A percentile compares a stretch with the other conserved stretches of the same genome.
Conservation (phyloP, 2,329 filamentous ascomycete genomes). For the Cercospora sesami region DNA sequence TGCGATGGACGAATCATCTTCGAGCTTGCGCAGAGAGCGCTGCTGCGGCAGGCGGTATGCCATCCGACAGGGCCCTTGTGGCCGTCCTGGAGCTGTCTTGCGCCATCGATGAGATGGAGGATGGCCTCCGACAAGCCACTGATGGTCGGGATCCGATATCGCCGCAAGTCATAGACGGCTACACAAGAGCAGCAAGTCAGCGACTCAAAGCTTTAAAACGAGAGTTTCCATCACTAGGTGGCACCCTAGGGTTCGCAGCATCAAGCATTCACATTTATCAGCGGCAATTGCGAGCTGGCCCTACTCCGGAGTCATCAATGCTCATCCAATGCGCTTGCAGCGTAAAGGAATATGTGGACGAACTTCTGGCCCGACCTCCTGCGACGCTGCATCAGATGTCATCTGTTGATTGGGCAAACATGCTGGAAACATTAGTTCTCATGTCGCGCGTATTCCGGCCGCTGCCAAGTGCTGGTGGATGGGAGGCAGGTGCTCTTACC, state of each 20-base stretch:
- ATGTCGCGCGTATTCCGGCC: slow-evolving; percentile 28
- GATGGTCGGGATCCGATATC: slow-evolving; percentile 13
- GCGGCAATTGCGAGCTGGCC: slow-evolving; percentile 23
- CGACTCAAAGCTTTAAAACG: slow-evolving; percentile 30
- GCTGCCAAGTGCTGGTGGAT: slow-evolving; percentile 19
- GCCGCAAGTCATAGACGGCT: slow-evolving; percentile 23
- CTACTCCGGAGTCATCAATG: slow-evolving; percentile 23
- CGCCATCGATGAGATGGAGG: slow-evolving; percentile 28
- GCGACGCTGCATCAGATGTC: slow-evolving; percentile 28
- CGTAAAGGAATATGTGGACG: slow-evolving; percentile 35
- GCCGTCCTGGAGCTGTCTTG: slow-evolving; percentile 25
- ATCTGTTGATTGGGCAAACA: slow-evolving; percentile 32
- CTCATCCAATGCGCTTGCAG: slow-evolving; percentile 32
- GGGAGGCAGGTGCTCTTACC: slow-evolving; percentile 31
- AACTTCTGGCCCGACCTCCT: slow-evolving; percentile 28
- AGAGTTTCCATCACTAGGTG: slow-evolving; percentile 26
- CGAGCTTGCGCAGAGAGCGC: slow-evolving; percentile 24
- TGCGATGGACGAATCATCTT: slow-evolving; percentile 32
- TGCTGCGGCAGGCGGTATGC: slow-evolving; percentile 15
- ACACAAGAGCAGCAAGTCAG: slow-evolving; percentile 24
- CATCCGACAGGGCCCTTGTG: slow-evolving; percentile 23
- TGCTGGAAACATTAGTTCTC: slow-evolving; percentile 30
- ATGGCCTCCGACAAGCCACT: slow-evolving; percentile 20
- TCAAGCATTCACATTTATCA: slow-evolving; percentile 29
- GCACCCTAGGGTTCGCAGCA: slow-evolving; percentile 25